phyloP scores from a whole-genome alignment of 192 early-diverging fungal genomes.

The Entrophospora sp. region DNA sequence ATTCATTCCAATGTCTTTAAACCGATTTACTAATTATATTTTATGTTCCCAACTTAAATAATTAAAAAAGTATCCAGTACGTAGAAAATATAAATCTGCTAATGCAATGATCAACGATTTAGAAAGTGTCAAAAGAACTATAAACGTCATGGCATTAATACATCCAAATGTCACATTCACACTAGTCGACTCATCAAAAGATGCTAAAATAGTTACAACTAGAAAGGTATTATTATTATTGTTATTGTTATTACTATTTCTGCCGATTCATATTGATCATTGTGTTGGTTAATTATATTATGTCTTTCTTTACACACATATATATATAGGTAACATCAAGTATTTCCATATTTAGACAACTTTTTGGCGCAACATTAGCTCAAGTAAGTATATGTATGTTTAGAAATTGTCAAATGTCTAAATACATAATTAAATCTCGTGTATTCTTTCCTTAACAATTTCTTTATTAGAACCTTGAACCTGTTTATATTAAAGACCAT shows the following conservation, averaged over 20 bases:
- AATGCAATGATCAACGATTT: conserved; percentile 28
- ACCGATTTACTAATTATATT: no score
- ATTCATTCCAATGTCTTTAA: no score
- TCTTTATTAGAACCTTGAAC: conserved; percentile 2
- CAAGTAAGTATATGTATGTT: no score
- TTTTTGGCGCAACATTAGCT: conserved; percentile 39
- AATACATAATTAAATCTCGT: no score
- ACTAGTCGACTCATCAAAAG: conserved; percentile 25
- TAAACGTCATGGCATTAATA: conserved; percentile 41
- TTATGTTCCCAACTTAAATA: no score
- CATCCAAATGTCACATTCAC: conserved; percentile 29
- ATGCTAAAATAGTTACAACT: conserved; percentile 23
- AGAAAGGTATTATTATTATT: conserved; percentile 31
- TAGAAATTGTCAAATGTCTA: no score
- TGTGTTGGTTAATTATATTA: no score
- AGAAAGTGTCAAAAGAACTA: conserved; percentile 36
- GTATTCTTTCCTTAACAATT: no score
- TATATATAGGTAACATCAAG: conserved; percentile 17
- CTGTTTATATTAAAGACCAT: background rate
- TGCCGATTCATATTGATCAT: no score
- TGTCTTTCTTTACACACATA: no score
- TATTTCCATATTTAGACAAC: conserved; percentile 34
- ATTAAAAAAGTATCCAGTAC: conserved; percentile 42
- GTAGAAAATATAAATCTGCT: conserved; percentile 37
- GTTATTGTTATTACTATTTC: no score